Evolutionary conservation across 305 asterid species (phyloP).

Genomic region (Fraxinus platypoda): DNA sequence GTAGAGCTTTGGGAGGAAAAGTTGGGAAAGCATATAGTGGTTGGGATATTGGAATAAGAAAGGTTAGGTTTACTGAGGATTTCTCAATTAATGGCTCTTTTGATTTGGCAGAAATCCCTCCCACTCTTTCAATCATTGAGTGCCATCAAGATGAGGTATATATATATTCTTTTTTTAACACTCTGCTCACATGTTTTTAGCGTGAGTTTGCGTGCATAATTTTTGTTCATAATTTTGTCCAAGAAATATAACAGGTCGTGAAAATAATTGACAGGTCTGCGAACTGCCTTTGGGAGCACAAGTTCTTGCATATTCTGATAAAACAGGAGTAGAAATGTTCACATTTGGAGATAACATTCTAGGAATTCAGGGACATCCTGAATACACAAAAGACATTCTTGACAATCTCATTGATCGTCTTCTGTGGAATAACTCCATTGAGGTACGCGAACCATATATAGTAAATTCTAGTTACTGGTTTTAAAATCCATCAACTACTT

Average conservation of each 20-base stretch:
- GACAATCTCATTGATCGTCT: conserved; percentile 57
- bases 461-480: not conserved
- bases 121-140: conserved; percentile 47
- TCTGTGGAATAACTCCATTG: conserved; percentile 32
- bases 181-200: not conserved
- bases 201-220: not conserved
- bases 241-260: not conserved
- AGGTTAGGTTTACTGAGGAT: conserved; percentile 42
- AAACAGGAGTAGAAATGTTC: conserved; percentile 73
- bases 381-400: conserved; percentile 66
- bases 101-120: conserved; percentile 38
- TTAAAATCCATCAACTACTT: not conserved
- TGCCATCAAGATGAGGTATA: conserved; percentile 80
- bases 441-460: conserved; percentile 31
- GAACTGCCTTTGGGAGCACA: conserved; percentile 64
- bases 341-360: conserved; percentile 45
- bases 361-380: conserved; percentile 82
- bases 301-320: conserved; percentile 55
- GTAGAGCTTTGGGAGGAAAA: conserved; percentile 74
- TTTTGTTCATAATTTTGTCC: not conserved
- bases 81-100: conserved; percentile 34
- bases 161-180: not conserved
- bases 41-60: conserved; percentile 78
- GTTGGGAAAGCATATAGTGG: conserved; percentile 56
- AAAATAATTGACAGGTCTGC: conserved; percentile 42